Evolutionary conservation across 2,329 filamentous ascomycete species (phyloP).

Genomic region (Fusarium sp.): DNA sequence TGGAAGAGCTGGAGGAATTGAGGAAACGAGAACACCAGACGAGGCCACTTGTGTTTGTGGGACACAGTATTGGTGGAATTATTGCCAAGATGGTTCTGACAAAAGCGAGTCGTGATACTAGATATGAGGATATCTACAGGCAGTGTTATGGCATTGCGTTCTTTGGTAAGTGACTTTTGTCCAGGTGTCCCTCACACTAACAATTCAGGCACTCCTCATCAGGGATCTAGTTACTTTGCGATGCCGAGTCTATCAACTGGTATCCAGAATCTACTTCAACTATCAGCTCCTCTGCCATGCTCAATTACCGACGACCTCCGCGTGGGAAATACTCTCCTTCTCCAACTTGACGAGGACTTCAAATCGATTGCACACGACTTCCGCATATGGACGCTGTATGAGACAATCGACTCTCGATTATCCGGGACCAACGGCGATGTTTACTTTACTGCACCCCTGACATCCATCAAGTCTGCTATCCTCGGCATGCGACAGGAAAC

Average conservation of each 20-base stretch:
- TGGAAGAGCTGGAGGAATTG: conserved; percentile 56
- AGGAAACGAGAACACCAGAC: conserved; percentile 50
- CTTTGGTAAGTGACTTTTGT: conserved; percentile 58
- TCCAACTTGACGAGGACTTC: conserved; percentile 65
- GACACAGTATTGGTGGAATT: conserved; percentile 70
- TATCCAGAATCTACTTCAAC: conserved; percentile 63
- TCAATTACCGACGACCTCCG: conserved; percentile 63
- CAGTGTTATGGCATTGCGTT: conserved; percentile 72
- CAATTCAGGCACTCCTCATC: conserved; percentile 65
- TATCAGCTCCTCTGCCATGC: conserved; percentile 62
- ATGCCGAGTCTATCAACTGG: conserved; percentile 66
- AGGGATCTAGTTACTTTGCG: conserved; percentile 71
- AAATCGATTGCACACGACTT: conserved; percentile 67
- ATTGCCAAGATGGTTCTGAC: conserved; percentile 68
- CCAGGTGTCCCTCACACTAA: neutral
- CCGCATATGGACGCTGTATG: conserved; percentile 71
- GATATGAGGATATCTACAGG: conserved; percentile 59
- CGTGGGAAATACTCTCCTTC: conserved; percentile 61
- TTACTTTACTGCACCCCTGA: conserved; percentile 69
- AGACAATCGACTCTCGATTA: conserved; percentile 69
- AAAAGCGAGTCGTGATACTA: conserved; percentile 55
- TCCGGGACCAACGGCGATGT: conserved; percentile 59
- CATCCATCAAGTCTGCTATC: conserved; percentile 66
- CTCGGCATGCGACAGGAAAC: conserved; percentile 63
- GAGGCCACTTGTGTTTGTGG: conserved; percentile 69